phyloP scores from a whole-genome alignment of 768 basidiomycete species.

The Cyclocybe cylindracea region DNA sequence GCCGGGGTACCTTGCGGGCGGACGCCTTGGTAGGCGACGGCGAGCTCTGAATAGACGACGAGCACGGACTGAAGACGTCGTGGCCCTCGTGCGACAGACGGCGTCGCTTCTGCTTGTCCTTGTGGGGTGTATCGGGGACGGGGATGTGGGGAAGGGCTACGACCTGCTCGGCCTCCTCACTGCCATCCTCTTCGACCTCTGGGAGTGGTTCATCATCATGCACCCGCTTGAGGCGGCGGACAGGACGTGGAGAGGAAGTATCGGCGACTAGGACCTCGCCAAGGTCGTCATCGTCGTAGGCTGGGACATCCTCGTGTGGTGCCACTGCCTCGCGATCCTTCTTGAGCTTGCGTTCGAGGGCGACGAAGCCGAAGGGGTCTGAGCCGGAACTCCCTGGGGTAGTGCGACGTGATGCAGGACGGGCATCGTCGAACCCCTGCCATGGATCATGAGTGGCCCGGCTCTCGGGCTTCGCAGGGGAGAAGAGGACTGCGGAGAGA shows the following conservation, averaged over 20 bases:
- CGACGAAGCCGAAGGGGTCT: constrained; percentile 61
- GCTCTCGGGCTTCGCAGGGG: constrained; percentile 9
- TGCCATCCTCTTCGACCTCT: constrained; percentile 8
- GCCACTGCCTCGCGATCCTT: constrained; percentile 32
- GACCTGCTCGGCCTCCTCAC: not conserved
- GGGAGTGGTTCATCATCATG: constrained; percentile 5
- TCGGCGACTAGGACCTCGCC: constrained; percentile 24
- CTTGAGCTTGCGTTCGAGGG: constrained; percentile 52
- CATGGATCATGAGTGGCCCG: constrained; percentile 17
- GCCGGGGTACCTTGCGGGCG: constrained; percentile 10
- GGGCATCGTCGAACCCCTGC: constrained; percentile 20
- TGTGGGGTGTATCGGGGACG: constrained; percentile 36
- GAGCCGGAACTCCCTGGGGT: constrained; percentile 25
- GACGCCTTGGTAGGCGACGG: constrained; percentile 38
- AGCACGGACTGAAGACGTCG: constrained; percentile 34
- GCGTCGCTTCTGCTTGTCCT: constrained; percentile 29
- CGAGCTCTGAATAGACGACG: constrained; percentile 30
- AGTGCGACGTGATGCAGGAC: constrained; percentile 12
- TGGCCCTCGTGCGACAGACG: constrained; percentile 25
- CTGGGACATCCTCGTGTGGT: not conserved
- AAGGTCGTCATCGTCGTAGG: constrained; percentile 12
- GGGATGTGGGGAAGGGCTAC: constrained; percentile 12
- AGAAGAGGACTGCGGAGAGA: constrained; percentile 3
- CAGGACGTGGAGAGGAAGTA: constrained; percentile 29
- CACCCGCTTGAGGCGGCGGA: constrained; percentile 19